Base-by-base conservation (phyloP, 73 alveolate species). In the Symbiodinium natans region DNA sequence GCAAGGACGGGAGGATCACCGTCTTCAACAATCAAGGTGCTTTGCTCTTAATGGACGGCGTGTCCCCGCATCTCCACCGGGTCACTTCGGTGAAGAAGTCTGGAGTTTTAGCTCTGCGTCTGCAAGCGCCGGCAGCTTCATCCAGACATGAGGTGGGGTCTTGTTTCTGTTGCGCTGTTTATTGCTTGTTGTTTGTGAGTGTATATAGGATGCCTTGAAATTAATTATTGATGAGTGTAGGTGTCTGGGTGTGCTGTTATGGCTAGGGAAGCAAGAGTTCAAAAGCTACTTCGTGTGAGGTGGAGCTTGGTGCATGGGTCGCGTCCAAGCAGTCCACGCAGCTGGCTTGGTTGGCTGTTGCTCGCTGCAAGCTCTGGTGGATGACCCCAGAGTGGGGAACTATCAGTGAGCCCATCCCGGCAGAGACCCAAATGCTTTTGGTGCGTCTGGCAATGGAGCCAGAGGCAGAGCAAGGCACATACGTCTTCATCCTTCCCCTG, bases 321-420 rank as follows among this genome's bases (percentile, higher is more conserved):
- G 84, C 84, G 41, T 36, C 29, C 29, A 17, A n/a, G 13, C 27
- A 41, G 27, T 73, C 84, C n/a, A 40, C 89, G 39, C 54, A 82
- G 48, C 89, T 6, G 89, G 68, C 68, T 7, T 82, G 89, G 89
- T 29, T 82, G 54, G 89, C 89, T 82, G 89, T 29, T 19, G 89
- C 89, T 31, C 89, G 89, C 68, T 82, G 89, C 89, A 82, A 82
- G 89, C 33, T 82, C 68, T 82, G 89, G 89, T 82, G 89, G 89
- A 82, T 82, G 89, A 82, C 89, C 10, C 89, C 89, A 13, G 89
- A 82, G 89, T 82, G 89, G 89, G 89, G 89, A 56, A 38, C 27
- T 39, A 29, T 39, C 54, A 11, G 33, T 36, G 68, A 82, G 10
- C 68, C 89, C 54, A 41, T 82, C 63, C 89, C 89, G 6, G 38